Base-by-base conservation (phyloP, 2,329 filamentous ascomycete species). In the Rutstroemia sp. region DNA sequence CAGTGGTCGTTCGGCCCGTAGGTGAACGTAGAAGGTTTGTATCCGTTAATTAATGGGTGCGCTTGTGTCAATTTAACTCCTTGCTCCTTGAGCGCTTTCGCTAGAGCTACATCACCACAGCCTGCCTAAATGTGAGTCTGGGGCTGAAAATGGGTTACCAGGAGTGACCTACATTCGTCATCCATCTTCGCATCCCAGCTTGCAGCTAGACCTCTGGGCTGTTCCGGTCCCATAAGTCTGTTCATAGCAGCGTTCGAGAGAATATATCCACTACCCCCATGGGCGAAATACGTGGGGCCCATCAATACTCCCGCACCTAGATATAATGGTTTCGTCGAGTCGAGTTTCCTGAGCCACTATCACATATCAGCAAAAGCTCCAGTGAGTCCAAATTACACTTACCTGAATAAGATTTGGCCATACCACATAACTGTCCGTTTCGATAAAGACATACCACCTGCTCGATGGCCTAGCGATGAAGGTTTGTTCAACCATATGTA, bases 361-460 rank as follows among this genome's bases (percentile, higher is more conserved):
- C 14, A 9, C n/a, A 52, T 5, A 8, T 45, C 4, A 37, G n/a
- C 9, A n/a, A 34, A 23, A 30, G 27, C n/a, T 5, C 2, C 23
- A 37, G 2, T 2, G 16, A 19, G 7, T 16, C 12, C 3, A 30
- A 7, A 4, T 8, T 34, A 9, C 3, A 16, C 48, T 51, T 41
- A 51, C 39, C 25, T 41, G 67, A 25, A 76, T 69, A 21, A 83
- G 63, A 54, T 77, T 80, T 12, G 74, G 70, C 76, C 78, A 80
- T 41, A 79, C 68, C 8, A 82, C 73, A 62, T 82, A 83, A 7
- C 78, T 80, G 65, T 83, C 80, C 51, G 78, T 78, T 54, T 83
- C 80, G 58, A 82, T 73, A 60, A 80, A 83, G 14, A 83, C 65
- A 63, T 81, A 83, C 80, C 80, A 84, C 60, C 82, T 76, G 54